Percentiles rank a stretch among this genome's conserved stretches.
Evolutionary conservation across 2,329 filamentous ascomycete species (phyloP).

Genomic region (Fusarium cicatricum): DNA sequence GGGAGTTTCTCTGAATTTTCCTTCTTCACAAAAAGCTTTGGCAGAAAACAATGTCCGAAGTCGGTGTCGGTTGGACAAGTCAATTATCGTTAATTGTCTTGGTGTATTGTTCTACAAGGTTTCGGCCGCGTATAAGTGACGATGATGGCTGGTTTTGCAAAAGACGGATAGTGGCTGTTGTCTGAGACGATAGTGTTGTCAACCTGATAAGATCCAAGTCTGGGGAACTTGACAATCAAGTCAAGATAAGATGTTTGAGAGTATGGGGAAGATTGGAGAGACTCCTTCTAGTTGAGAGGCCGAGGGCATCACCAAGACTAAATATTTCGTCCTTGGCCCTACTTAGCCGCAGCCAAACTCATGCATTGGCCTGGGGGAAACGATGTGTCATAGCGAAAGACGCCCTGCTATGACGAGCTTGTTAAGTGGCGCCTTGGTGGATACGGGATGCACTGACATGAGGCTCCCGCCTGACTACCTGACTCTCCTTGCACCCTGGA

Average conservation of each 20-base stretch:
- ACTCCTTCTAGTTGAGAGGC: constrained; percentile 25
- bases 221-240: constrained; percentile 29
- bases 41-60: neutral
- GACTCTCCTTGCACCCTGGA: constrained; percentile 32
- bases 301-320: constrained; percentile 39
- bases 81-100: constrained; percentile 23
- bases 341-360: constrained; percentile 27
- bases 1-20: constrained; percentile 19
- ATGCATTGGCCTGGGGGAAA: constrained; percentile 30
- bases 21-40: constrained; percentile 8
- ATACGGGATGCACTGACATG: constrained; percentile 32
- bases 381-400: constrained; percentile 42
- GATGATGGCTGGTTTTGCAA: constrained; percentile 1
- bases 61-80: constrained; percentile 3
- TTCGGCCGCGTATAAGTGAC: constrained; percentile 8
- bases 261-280: constrained; percentile 35
- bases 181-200: constrained; percentile 17
- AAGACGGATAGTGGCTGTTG: constrained; percentile 18
- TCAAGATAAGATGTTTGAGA: constrained; percentile 21
- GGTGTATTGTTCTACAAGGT: constrained; percentile 1
- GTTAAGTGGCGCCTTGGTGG: constrained; percentile 40
- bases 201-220: constrained; percentile 22
- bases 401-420: constrained; percentile 42
- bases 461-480: constrained; percentile 41
- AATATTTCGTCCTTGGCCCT: constrained; percentile 33